A percentile compares a stretch with the other conserved stretches of the same genome.
Evolutionary conservation across 352 stramenopile genomes (phyloP).

Genomic region (Phytophthora megakarya): DNA sequence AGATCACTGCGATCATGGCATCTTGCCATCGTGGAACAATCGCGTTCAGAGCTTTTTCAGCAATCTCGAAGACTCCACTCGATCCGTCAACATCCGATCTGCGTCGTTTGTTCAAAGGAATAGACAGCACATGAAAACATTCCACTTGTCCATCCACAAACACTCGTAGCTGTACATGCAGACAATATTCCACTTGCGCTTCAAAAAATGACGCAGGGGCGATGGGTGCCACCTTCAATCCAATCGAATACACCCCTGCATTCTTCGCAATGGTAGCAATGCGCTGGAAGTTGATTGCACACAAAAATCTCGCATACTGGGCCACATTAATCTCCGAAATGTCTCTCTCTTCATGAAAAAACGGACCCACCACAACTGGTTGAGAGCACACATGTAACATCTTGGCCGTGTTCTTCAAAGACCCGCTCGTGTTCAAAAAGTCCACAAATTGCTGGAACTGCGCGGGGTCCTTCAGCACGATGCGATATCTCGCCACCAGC

Average conservation of each 20-base stretch:
- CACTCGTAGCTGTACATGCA: slow-evolving; percentile 34
- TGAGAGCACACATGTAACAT: slow-evolving; percentile 17
- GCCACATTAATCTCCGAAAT: slow-evolving; percentile 13
- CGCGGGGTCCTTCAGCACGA: slow-evolving; percentile 12
- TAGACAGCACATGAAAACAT: slow-evolving; percentile 31
- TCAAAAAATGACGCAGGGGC: slow-evolving; percentile 23
- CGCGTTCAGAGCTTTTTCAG: slow-evolving; percentile 23
- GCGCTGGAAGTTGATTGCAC: slow-evolving; percentile 36
- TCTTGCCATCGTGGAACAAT: slow-evolving; percentile 27
- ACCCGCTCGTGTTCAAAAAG: slow-evolving; percentile 27
- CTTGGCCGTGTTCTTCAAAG: slow-evolving; percentile 18
- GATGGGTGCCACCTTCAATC: slow-evolving; percentile 27
- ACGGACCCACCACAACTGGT: slow-evolving; percentile 1
- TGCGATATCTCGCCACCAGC: slow-evolving; percentile 17
- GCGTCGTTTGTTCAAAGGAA: slow-evolving; percentile 33
- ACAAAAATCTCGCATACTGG: slow-evolving; percentile 31
- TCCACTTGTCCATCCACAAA: slow-evolving; percentile 29
- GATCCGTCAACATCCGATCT: slow-evolving; percentile 19
- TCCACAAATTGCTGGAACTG: slow-evolving; percentile 38
- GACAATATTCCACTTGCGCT: slow-evolving; percentile 33
- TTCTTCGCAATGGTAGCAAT: slow-evolving; percentile 23
- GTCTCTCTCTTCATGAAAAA: slow-evolving; percentile 13
- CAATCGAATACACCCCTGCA: slow-evolving; percentile 20
- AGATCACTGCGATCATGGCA: slow-evolving; percentile 27
- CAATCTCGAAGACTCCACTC: slow-evolving; percentile 31